Evolutionary conservation across 164 flowering plant species (phyloP), one percentile per base, ranked within the genome.

Genomic region (Piper betle): DNA sequence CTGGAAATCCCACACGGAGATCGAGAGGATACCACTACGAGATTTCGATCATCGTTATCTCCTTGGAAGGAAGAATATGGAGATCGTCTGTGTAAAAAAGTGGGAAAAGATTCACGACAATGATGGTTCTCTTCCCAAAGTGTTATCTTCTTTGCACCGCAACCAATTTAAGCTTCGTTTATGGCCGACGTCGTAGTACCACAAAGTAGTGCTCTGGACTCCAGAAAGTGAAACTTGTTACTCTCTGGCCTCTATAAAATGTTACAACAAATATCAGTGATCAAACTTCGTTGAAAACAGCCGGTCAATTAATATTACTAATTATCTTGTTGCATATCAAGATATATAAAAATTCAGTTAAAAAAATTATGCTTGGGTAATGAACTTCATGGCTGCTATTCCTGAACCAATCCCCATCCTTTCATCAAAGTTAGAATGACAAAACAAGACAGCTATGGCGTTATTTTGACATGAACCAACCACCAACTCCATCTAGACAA

Each of bases 41-140:
- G 68, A 85, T 84, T 65, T 80, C 86, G 20, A 83, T 84, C 18
- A 82, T 82, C 80, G 86, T 82, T 64, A 77, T 82, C 57, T 82
- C 86, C 9, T 73, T 84, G 17, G 90, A 84, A 69, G 90, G 90
- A 60, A 79, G 90, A 77, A 82, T 84, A 61, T 82, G 90, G 68
- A 69, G 72, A 63, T 77, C 78, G 53, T 74, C 74, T 39, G 80
- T 33, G 58, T 55, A 70, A 39, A 65, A 46, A 9, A 15, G 15
- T 12, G 50, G 50, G 15, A 15, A 46, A 46, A 9, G 50, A 46
- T 10, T 46, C 50, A 46, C 50, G 50, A 46, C 10, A 46, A 46
- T 46, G 50, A 2, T 12, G 46, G 46, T 3, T 46, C 50, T 46
- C 6, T 46, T 15, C 15, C 15, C 12, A 8, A 46, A 25, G 33